phyloP scores from a whole-genome alignment of 371 early-diverging fungal genomes.

The Entomophthora muscae region DNA sequence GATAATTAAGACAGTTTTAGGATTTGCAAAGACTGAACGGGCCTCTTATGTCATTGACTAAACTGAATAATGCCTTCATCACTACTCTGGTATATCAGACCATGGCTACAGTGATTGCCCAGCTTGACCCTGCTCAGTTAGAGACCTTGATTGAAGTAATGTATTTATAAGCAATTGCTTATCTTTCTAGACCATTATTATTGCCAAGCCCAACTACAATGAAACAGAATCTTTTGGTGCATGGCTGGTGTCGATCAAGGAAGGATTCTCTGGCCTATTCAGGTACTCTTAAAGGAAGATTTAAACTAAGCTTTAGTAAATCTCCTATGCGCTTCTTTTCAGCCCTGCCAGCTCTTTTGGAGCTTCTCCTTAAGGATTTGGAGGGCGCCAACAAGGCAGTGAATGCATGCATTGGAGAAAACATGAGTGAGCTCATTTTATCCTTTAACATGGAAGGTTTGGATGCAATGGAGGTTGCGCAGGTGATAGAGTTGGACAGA shows the following conservation, averaged over 20 bases:
- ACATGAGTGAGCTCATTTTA: slow-evolving; percentile 32
- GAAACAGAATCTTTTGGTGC: slow-evolving; percentile 60
- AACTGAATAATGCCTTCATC: slow-evolving; percentile 60
- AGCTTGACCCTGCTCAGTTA: background rate
- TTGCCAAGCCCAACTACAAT: slow-evolving; percentile 66
- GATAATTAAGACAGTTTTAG: background rate
- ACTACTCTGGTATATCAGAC: slow-evolving; percentile 72
- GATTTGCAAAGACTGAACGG: slow-evolving; percentile 28
- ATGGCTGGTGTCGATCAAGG: slow-evolving; percentile 69
- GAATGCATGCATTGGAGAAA: slow-evolving; percentile 33
- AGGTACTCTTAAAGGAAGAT: slow-evolving; percentile 17
- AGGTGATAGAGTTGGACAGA: slow-evolving; percentile 20
- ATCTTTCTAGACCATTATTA: slow-evolving; percentile 37
- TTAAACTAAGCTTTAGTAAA: slow-evolving; percentile 14
- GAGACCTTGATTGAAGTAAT: slow-evolving; percentile 9
- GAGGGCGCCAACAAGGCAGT: slow-evolving; percentile 44
- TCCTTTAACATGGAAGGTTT: slow-evolving; percentile 11
- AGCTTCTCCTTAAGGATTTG: slow-evolving; percentile 35
- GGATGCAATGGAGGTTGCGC: slow-evolving; percentile 6
- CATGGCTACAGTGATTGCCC: slow-evolving; percentile 20
- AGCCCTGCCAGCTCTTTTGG: slow-evolving; percentile 25
- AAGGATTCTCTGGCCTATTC: slow-evolving; percentile 35
- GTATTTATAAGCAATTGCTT: slow-evolving; percentile 12
- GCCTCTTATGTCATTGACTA: slow-evolving; percentile 60
- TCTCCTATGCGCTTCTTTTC: slow-evolving; percentile 13